Conservation (phyloP, 2,329 filamentous ascomycete genomes). For the Colletotrichum plurivorum region DNA sequence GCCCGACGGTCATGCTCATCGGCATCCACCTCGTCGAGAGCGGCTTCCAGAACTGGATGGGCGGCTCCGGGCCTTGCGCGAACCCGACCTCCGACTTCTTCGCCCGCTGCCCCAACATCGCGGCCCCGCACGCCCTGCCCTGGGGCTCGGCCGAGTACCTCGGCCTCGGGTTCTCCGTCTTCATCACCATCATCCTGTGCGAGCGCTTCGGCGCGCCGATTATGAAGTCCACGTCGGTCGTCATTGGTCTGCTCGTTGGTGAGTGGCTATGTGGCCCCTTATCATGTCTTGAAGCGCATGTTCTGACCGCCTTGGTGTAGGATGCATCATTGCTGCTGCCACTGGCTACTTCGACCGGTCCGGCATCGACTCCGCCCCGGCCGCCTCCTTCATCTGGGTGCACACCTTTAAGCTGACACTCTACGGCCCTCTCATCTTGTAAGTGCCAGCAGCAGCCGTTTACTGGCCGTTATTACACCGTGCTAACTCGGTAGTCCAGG, state of each 20-base stretch:
- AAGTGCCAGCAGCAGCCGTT: neutral
- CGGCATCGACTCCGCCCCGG: conserved; percentile 80
- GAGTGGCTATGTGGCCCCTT: neutral
- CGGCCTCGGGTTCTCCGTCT: conserved; percentile 84
- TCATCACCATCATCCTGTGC: conserved; percentile 83
- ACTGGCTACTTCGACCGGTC: conserved; percentile 83
- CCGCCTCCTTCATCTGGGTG: conserved; percentile 83
- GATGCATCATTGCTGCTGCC: conserved; percentile 84
- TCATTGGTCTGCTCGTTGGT: conserved; percentile 74
- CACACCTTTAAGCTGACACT: conserved; percentile 81
- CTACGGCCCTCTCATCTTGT: conserved; percentile 79
- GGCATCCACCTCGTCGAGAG: conserved; percentile 80
- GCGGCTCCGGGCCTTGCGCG: conserved; percentile 75
- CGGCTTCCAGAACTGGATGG: conserved; percentile 84
- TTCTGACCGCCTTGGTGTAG: conserved; percentile 47
- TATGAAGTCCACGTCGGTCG: conserved; percentile 85
- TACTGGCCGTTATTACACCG: neutral
- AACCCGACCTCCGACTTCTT: conserved; percentile 68
- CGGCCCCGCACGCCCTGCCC: conserved; percentile 78
- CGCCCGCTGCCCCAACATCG: conserved; percentile 75
- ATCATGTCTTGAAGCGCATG: no score
- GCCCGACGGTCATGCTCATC: conserved; percentile 79
- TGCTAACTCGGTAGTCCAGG: conserved; percentile 3
- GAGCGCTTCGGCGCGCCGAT: conserved; percentile 87
- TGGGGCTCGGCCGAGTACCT: conserved; percentile 87